Conservation (phyloP, 2,329 filamentous ascomycete genomes). For the Trichoderma semiorbis region DNA sequence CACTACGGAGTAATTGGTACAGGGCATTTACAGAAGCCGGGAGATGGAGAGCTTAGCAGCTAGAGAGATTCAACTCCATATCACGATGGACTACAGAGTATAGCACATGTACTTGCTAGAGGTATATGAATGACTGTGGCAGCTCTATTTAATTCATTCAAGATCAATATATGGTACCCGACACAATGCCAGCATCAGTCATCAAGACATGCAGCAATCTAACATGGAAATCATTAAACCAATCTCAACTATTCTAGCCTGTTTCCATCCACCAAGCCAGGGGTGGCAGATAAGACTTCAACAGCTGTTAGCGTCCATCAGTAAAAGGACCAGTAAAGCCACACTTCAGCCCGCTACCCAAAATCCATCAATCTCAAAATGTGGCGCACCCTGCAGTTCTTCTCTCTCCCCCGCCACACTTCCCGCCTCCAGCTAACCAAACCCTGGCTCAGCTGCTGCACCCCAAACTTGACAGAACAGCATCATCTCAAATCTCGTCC, state of each 20-base stretch:
- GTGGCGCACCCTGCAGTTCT: neutral
- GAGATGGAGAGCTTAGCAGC: neutral
- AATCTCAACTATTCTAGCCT: too few relatives aligned
- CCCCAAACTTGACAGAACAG: neutral
- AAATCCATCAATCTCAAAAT: neutral
- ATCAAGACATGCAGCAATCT: neutral
- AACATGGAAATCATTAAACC: too few relatives aligned
- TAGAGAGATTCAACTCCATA: too few relatives aligned
- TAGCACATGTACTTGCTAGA: neutral
- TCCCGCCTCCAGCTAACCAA: neutral
- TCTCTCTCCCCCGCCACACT: neutral
- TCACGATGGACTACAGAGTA: neutral
- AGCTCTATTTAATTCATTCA: neutral
- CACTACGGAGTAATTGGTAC: neutral
- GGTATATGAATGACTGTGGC: neutral
- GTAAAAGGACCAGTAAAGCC: neutral
- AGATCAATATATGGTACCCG: neutral
- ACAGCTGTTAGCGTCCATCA: neutral
- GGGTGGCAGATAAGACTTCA: neutral
- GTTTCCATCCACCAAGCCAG: neutral
- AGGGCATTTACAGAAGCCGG: neutral
- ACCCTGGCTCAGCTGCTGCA: neutral
- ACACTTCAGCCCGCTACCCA: neutral
- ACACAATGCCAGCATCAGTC: neutral
- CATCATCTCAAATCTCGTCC: neutral